Percentiles rank a stretch among this genome's conserved stretches.
phyloP scores from a whole-genome alignment of 148 eudicot species.

The Spergularia marina region DNA sequence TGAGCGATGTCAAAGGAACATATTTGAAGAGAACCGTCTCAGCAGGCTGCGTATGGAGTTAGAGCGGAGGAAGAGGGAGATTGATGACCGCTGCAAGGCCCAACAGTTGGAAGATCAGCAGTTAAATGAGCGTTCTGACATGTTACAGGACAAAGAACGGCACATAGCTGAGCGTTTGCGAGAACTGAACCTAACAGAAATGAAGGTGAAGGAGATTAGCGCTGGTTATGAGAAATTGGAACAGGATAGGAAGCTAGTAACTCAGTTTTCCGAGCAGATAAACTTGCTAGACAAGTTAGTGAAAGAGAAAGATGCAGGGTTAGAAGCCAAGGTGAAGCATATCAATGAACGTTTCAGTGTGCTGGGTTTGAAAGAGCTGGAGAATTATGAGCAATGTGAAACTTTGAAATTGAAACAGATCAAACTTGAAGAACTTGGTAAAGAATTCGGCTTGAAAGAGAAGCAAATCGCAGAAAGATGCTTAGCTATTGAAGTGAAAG shows the following conservation, averaged over 20 bases:
- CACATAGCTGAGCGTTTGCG: not conserved
- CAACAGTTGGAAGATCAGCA: not conserved
- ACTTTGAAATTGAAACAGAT: not conserved
- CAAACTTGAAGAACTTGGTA: not conserved
- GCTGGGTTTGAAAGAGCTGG: not conserved
- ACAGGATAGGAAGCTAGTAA: not conserved
- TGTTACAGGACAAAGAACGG: conserved; percentile 1
- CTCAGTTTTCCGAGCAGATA: not conserved
- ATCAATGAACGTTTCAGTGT: not conserved
- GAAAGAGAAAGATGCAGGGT: not conserved
- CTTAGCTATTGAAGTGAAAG: not conserved
- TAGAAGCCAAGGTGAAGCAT: not conserved
- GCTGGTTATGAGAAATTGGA: not conserved
- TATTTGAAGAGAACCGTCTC: conserved; percentile 6
- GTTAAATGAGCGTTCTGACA: not conserved
- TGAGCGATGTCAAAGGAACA: not conserved
- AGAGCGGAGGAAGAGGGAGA: conserved; percentile 9
- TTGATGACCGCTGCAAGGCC: too few relatives aligned
- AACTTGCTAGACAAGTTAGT: not conserved
- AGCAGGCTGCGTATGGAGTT: conserved; percentile 12
- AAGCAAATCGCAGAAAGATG: conserved; percentile 1
- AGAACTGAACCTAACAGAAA: not conserved
- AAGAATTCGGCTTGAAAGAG: not conserved
- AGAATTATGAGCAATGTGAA: not conserved
- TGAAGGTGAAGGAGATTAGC: not conserved